phyloP scores from a whole-genome alignment of 2,329 filamentous ascomycete species.

The Calonectria hawksworthii region DNA sequence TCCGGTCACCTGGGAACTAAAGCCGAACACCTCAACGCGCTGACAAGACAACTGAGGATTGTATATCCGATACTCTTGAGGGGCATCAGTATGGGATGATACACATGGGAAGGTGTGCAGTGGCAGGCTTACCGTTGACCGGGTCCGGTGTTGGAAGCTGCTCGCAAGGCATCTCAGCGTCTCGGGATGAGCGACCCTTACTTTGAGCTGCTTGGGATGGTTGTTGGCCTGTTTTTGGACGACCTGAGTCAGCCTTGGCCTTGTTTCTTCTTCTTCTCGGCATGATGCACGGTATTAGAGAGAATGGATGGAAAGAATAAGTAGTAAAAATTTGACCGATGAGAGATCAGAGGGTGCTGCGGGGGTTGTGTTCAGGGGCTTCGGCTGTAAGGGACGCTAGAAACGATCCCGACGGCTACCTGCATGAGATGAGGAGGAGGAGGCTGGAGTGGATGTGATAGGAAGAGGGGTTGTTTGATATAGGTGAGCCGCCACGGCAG shows the following conservation, averaged over 20 bases:
- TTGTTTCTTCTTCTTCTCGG: neutral
- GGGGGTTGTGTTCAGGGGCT: neutral
- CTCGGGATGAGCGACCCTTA: neutral
- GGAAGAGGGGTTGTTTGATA: neutral
- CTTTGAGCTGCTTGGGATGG: neutral
- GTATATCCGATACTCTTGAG: neutral
- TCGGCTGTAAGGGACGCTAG: neutral
- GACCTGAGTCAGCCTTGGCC: neutral
- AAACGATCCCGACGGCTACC: neutral
- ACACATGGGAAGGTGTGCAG: too few species aligned
- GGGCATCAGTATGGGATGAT: neutral
- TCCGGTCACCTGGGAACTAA: neutral
- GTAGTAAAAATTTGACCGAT: neutral
- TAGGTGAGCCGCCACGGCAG: neutral
- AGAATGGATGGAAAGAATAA: neutral
- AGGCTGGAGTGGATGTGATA: neutral
- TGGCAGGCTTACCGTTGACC: neutral
- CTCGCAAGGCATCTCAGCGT: neutral
- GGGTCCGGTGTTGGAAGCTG: neutral
- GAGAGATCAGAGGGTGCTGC: neutral
- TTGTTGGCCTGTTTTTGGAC: neutral
- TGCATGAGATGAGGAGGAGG: neutral
- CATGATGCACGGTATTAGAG: neutral
- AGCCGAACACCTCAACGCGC: neutral
- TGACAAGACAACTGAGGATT: slow-evolving; percentile 2